These are phyloP conservation scores for Cyberlindnera bimundalis DNA, from an alignment of 805 yeast species.

Conservation along the genomic window DNA sequence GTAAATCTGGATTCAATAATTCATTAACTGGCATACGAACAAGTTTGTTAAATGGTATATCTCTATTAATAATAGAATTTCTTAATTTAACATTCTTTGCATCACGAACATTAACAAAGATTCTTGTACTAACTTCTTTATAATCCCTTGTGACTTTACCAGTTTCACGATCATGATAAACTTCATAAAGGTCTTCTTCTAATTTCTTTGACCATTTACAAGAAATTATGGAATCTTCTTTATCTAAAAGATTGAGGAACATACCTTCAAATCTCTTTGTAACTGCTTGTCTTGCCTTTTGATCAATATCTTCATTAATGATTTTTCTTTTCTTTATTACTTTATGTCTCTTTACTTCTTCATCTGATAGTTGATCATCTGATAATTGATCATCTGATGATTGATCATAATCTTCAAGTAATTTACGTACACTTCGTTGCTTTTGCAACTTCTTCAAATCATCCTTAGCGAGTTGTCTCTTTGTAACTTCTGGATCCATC, in stretches of 20 bases:
- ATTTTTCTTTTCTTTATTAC: constrained; percentile 4
- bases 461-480: constrained; percentile 14
- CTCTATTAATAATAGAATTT: constrained; percentile 50
- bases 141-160: constrained; percentile 27
- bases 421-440: constrained; percentile 2
- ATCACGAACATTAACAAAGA: constrained; percentile 58
- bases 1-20: constrained; percentile 72
- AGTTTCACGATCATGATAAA: constrained; percentile 31
- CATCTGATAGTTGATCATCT: constrained; percentile 11
- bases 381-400: constrained; percentile 10
- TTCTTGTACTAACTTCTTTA: constrained; percentile 70
- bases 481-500: constrained; percentile 27
- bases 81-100: constrained; percentile 55
- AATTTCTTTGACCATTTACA: constrained; percentile 45
- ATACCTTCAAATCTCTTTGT: constrained; percentile 46
- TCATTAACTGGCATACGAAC: constrained; percentile 70
- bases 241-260: constrained; percentile 41
- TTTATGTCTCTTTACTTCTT: neutral
- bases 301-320: constrained; percentile 14
- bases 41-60: constrained; percentile 52
- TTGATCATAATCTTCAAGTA: constrained; percentile 12
- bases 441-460: constrained; percentile 11
- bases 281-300: constrained; percentile 36
- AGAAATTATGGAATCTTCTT: constrained; percentile 34
- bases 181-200: constrained; percentile 46